phyloP scores from a whole-genome alignment of 345 rosid species.

The Clarkia xantiana region DNA sequence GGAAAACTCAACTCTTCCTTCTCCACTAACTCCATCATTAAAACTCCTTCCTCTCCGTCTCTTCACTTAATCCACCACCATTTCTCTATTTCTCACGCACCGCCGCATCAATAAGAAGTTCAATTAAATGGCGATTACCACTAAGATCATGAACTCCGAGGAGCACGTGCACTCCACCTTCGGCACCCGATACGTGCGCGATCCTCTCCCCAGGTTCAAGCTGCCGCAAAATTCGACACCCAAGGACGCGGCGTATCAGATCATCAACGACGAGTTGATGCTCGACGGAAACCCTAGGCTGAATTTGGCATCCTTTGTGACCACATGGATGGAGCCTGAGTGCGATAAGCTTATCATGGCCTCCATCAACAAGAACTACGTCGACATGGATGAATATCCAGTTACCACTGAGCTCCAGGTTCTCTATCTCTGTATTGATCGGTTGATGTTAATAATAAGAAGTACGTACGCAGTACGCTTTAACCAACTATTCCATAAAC shows the following conservation, averaged over 20 bases:
- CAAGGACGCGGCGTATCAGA: constrained; percentile 35
- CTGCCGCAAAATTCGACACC: constrained; percentile 35
- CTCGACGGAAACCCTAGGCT: constrained; percentile 38
- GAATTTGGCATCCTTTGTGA: constrained; percentile 37
- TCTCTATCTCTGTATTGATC: background rate
- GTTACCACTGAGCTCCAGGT: constrained; percentile 45
- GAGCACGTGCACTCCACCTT: constrained; percentile 28
- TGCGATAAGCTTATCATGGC: constrained; percentile 41
- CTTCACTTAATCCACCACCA: too few relatives aligned
- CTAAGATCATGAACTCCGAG: constrained; percentile 15
- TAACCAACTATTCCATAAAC: too few relatives aligned
- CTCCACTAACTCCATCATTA: too few relatives aligned
- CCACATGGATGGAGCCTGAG: constrained; percentile 48
- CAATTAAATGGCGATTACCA: constrained; percentile 22
- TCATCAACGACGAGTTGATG: constrained; percentile 38
- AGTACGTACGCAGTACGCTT: too few relatives aligned
- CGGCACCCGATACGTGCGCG: constrained; percentile 29
- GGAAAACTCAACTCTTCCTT: too few relatives aligned
- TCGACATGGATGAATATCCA: constrained; percentile 35
- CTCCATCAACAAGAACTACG: constrained; percentile 20
- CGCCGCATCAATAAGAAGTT: too few relatives aligned
- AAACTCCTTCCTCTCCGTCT: too few relatives aligned
- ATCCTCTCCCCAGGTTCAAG: constrained; percentile 27
- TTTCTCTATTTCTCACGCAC: too few relatives aligned
- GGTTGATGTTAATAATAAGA: too few relatives aligned